Conservation (phyloP, 345 rosid species). For the Lagerstroemia speciosa region DNA sequence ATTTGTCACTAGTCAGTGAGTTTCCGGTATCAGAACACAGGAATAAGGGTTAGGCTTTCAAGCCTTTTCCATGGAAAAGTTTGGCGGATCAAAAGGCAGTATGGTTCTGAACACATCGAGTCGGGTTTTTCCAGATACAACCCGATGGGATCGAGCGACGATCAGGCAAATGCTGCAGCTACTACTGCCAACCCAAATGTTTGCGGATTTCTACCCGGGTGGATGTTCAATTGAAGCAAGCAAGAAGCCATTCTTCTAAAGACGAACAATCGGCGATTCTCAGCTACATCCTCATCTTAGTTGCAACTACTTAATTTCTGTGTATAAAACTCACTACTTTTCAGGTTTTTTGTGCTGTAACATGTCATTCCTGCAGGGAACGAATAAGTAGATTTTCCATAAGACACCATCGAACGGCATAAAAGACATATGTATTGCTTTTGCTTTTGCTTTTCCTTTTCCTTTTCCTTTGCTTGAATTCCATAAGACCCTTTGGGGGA, state of each 20-base stretch:
- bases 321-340: background rate
- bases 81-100: no score
- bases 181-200: background rate
- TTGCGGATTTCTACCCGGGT: background rate
- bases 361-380: background rate
- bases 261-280: background rate
- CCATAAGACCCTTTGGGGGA: background rate
- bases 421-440: background rate
- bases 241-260: background rate
- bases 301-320: background rate
- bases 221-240: slow-evolving; percentile 3
- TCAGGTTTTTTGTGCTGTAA: background rate
- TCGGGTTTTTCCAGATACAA: background rate
- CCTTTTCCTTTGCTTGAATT: background rate
- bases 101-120: no score
- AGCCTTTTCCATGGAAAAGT: no score
- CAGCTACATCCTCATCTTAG: background rate
- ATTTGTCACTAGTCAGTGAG: no score
- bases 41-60: no score
- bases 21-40: no score
- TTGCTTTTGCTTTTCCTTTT: background rate
- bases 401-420: background rate
- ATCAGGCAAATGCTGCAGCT: background rate
- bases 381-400: background rate
- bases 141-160: background rate